Evolutionary conservation across 495 filamentous ascomycete species (phyloP), one percentile per base, ranked within the genome.

Genomic region (Talaromyces borbonicus): DNA sequence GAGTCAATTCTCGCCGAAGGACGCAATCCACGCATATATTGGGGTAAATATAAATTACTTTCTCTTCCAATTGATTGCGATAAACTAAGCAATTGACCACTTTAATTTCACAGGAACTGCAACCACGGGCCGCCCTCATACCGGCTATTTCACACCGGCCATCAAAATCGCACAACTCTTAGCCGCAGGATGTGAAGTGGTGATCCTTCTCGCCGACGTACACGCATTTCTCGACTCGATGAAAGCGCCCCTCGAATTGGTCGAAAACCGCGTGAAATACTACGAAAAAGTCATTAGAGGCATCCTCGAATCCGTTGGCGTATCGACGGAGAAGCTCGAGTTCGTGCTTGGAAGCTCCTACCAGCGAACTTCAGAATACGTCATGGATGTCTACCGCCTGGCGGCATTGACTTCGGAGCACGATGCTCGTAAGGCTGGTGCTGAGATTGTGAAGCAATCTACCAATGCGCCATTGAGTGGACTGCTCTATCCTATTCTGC

Each of bases 111-210:
- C 36, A 78, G 79, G 84, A 40, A 92, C 85, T 9, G 85, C 85
- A 16, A 87, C 87, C 4, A 90, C 84, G 2, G 90, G 88, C 0
- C 66, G 75, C 50, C 87, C 86, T 9, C 87, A 93, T 52, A 79
- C 73, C 52, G 84, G 87, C 31, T 96, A 96, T 72, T 87, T 90
- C 48, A 83, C 90, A 1, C 75, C 84, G 11, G 80, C 79, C 57
- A 67, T 95, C 49, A 97, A 96, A 64, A 80, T 97, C 54, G 90
- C 88, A 25, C 80, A 98, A 55, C 78, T 94, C 50, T 79, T 98
- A 3, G 72, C 72, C 25, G 89, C 92, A 18, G 89, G 85, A 15
- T 95, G 88, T 63, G 71, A 84, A 18, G 77, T 96, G 46, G 80
- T 75, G 30, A 72, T 95, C 37, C 79, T 95, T 8, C 78, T 95